Evolutionary conservation across 352 stramenopile genomes (phyloP).

Genomic region (Phytopythium aichiense): DNA sequence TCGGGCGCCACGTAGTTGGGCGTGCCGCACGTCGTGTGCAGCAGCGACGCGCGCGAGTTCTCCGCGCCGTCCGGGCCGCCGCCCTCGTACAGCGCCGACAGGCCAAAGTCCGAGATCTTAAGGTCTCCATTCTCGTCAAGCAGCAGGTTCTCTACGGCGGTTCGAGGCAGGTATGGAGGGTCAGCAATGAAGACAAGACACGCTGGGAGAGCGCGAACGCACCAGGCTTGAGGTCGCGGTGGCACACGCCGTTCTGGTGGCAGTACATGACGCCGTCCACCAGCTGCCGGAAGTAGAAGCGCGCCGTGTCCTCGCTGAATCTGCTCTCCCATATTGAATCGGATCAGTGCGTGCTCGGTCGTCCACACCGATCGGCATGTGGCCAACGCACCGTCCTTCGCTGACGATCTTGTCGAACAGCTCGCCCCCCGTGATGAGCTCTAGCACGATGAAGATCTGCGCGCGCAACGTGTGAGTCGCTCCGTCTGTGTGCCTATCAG

Average conservation of each 20-base stretch:
- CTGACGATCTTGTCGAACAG: conserved; percentile 97
- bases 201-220: neutral
- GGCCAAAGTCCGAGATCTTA: conserved; percentile 99
- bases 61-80: conserved; percentile 69
- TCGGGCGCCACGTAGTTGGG: conserved; percentile 96
- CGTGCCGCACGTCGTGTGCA: conserved; percentile 96
- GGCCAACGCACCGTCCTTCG: conserved; percentile 64
- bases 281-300: conserved; percentile 99
- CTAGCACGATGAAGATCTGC: conserved; percentile 96
- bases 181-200: neutral
- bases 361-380: neutral
- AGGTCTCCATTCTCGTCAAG: conserved; percentile 95
- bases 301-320: conserved; percentile 95
- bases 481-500: conserved; percentile 41
- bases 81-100: conserved; percentile 93
- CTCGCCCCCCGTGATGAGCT: conserved; percentile 89
- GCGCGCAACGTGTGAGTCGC: conserved; percentile 5
- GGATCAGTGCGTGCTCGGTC: neutral
- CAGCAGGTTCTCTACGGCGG: conserved; percentile 89
- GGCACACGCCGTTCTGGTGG: conserved; percentile 96
- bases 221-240: conserved; percentile 96
- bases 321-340: conserved; percentile 14
- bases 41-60: conserved; percentile 83
- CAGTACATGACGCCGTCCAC: conserved; percentile 96
- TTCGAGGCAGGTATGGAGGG: neutral